These are phyloP conservation scores for Daldinia vernicosa DNA, from an alignment of 495 filamentous ascomycete species.

Conservation along the genomic window DNA sequence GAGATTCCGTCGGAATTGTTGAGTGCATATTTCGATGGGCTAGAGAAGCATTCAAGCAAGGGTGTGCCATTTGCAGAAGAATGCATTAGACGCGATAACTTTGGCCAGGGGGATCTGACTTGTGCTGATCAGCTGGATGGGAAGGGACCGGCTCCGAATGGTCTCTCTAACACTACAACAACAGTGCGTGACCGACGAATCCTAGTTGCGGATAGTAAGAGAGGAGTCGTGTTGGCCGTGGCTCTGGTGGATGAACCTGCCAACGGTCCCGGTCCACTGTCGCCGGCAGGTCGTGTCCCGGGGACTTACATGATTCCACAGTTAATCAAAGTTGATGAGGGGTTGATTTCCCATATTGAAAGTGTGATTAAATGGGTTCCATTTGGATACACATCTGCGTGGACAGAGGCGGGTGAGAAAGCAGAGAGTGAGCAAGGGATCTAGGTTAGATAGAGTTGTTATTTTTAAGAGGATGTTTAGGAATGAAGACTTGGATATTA, in stretches of 20 bases:
- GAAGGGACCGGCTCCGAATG: conserved; percentile 32
- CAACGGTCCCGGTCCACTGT: conserved; percentile 21
- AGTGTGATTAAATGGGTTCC: conserved; percentile 43
- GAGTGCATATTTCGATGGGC: conserved; percentile 31
- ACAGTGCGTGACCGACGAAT: conserved; percentile 37
- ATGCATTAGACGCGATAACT: conserved; percentile 38
- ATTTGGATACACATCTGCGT: conserved; percentile 38
- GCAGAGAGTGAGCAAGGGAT: neutral
- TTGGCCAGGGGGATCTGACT: conserved; percentile 22
- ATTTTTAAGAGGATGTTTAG: neutral
- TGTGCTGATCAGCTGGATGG: conserved; percentile 41
- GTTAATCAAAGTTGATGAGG: conserved; percentile 35
- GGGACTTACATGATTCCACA: conserved; percentile 41
- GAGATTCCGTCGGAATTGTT: conserved; percentile 19
- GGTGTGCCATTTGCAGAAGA: conserved; percentile 25
- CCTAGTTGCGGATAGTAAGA: conserved; percentile 23
- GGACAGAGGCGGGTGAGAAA: conserved; percentile 15
- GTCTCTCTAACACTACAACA: conserved; percentile 32
- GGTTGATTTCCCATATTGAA: conserved; percentile 34
- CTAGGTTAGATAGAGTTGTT: neutral
- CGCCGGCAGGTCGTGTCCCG: conserved; percentile 27
- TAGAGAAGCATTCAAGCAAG: conserved; percentile 39
- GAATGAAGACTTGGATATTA: neutral
- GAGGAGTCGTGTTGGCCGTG: conserved; percentile 32
- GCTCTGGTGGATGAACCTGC: conserved; percentile 39